Evolutionary conservation across 1,284 basidiomycete species (phyloP).

Genomic region (Exobasidium rhododendri): DNA sequence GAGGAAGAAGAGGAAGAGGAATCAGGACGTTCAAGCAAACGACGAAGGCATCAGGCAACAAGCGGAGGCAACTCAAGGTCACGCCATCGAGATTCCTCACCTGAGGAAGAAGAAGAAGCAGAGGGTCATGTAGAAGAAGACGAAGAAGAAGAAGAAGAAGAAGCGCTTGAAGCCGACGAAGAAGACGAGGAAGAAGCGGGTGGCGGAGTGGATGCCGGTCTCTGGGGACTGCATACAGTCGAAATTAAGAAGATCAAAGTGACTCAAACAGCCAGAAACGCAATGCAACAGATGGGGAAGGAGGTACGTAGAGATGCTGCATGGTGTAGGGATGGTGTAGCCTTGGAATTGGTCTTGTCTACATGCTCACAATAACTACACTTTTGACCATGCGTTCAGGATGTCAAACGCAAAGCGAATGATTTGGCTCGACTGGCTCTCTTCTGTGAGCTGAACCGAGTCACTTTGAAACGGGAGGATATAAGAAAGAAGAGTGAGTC

Average conservation of each 20-base stretch:
- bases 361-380: conserved; percentile 8
- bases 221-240: not conserved
- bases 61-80: too few species aligned
- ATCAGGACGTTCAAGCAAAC: too few species aligned
- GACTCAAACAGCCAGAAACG: conserved; percentile 20
- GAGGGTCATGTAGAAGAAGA: conserved; percentile 15
- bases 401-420: conserved; percentile 28
- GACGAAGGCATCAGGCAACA: too few species aligned
- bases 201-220: conserved; percentile 17
- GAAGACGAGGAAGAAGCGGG: conserved; percentile 16
- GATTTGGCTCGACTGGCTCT: conserved; percentile 39
- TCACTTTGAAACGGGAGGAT: conserved; percentile 26
- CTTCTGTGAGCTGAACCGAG: conserved; percentile 32
- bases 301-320: conserved; percentile 20
- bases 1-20: too few species aligned
- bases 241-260: conserved; percentile 2
- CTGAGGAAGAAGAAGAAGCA: conserved; percentile 20
- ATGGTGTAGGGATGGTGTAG: too few species aligned
- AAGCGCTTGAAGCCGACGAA: not conserved
- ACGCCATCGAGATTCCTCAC: conserved; percentile 10
- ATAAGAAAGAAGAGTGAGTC: conserved; percentile 25
- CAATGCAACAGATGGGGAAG: conserved; percentile 20
- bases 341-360: too few species aligned
- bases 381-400: too few species aligned
- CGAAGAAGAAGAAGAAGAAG: conserved; percentile 13